phyloP scores from a whole-genome alignment of 1,139 yeast genomes.

The Yamadazyma buinensis region DNA sequence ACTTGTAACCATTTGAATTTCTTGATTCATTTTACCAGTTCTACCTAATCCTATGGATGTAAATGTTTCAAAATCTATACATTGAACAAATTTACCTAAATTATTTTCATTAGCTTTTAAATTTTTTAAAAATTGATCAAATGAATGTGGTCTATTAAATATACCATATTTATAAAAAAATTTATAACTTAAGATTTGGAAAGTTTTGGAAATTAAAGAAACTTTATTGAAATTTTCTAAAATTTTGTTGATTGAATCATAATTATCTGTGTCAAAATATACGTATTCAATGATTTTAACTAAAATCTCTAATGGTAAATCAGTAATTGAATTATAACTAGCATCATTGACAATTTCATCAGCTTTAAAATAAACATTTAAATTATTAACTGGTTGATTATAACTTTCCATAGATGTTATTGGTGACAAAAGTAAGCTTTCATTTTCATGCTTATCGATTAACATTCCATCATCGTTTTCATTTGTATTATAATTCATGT shows the following conservation, averaged over 20 bases:
- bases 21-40: constrained; percentile 84
- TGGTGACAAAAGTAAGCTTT: constrained; percentile 23
- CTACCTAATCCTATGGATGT: constrained; percentile 90
- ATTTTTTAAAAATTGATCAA: constrained; percentile 65
- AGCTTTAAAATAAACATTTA: not conserved
- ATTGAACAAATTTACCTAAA: constrained; percentile 64
- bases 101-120: constrained; percentile 34
- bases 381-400: constrained; percentile 4
- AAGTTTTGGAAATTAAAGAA: constrained; percentile 22
- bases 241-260: constrained; percentile 38
- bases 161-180: constrained; percentile 64
- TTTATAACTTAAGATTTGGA: constrained; percentile 30
- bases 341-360: too few species aligned
- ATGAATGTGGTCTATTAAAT: constrained; percentile 79
- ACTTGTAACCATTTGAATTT: constrained; percentile 85
- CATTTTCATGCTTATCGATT: not conserved
- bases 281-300: constrained; percentile 42
- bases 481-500: too few species aligned
- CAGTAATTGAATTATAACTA: constrained; percentile 11
- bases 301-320: constrained; percentile 41
- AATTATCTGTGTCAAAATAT: constrained; percentile 32
- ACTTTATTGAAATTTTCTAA: constrained; percentile 42
- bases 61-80: constrained; percentile 83
- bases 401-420: constrained; percentile 34
- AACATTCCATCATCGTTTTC: too few species aligned